Evolutionary conservation across 768 basidiomycete genomes (phyloP).

Genomic region (Tulasnella sp.): DNA sequence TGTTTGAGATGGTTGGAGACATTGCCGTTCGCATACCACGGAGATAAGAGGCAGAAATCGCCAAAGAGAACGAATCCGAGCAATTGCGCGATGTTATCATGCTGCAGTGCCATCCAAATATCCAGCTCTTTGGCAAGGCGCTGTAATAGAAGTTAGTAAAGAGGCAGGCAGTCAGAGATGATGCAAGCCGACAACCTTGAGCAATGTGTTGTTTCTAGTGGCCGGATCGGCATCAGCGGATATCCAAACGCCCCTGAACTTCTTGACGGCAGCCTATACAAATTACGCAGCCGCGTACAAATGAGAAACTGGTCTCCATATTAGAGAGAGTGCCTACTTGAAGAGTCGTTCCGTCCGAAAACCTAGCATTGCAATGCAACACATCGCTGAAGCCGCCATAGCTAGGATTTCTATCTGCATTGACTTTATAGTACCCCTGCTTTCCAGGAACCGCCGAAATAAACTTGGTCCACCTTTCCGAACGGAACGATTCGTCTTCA

Average conservation of each 20-base stretch:
- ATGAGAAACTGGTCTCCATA: no score
- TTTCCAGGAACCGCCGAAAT: no score
- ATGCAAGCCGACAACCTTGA: neutral
- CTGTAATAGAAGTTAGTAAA: neutral
- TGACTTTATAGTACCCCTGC: no score
- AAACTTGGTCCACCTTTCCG: no score
- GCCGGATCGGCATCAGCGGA: neutral
- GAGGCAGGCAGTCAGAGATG: neutral
- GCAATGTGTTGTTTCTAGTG: neutral
- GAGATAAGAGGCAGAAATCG: neutral
- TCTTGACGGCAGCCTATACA: neutral
- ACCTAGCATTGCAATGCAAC: no score
- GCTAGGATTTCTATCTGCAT: no score
- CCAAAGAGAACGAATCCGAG: neutral
- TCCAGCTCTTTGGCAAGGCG: neutral
- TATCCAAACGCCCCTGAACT: neutral
- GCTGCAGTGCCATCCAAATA: neutral
- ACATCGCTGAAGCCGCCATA: no score
- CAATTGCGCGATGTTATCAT: neutral
- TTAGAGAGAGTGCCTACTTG: no score
- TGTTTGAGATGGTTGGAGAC: neutral
- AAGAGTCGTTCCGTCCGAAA: no score
- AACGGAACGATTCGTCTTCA: no score
- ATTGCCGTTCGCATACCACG: neutral
- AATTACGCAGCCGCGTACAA: no score